Base-by-base conservation (phyloP, 1,284 basidiomycete species). In the Cutaneotrichosporon cavernicola region DNA sequence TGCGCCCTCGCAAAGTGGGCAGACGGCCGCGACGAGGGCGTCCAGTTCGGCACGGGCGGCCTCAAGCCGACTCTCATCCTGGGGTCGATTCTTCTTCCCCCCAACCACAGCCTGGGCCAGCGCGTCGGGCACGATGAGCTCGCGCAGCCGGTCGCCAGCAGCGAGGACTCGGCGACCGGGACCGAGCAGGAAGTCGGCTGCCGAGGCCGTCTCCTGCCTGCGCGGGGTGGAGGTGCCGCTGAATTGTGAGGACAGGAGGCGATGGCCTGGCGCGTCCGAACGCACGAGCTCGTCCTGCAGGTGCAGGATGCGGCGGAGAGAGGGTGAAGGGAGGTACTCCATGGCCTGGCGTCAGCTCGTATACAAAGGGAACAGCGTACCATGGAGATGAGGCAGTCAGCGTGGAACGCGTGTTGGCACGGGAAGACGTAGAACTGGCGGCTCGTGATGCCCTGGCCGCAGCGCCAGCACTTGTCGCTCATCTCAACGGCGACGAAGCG, bases 401-500 rank as follows among this genome's bases (percentile, higher is more conserved):
- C 92, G 80, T 97, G 94, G 86, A 97, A 97, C 11, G 88, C 87
- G 76, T 97, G 95, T 72, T 95, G 91, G 80, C 97, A 99, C 11
- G 95, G 95, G 83, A 99, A 99, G 56, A 97, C 91, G 81, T 99
- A 99, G 79, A 98, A 98, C 76, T 97, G 94, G 64, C 97, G 84
- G 32, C 88, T 89, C 57, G 97, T 81, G 60, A 99, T 83, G 46
- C 87, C 83, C 65, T 86, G 84, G 14, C 85, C 85, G 80, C 97
- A 99, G 49, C 86, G 84, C 30, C 89, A 89, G 75, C 97, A 99
- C 70, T 87, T 86, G 72, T 98, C 95, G 65, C 87, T 87, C 21
- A 88, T 86, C 71, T 97, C 92, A 64, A 99, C 88, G 0, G 92
- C 94, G 56, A 99, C 88, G 76, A 97, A 97, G n/a, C 97, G 88